These are phyloP conservation scores for Jacaranda copaia DNA, from an alignment of 257 asterid species.

Conservation along the genomic window DNA sequence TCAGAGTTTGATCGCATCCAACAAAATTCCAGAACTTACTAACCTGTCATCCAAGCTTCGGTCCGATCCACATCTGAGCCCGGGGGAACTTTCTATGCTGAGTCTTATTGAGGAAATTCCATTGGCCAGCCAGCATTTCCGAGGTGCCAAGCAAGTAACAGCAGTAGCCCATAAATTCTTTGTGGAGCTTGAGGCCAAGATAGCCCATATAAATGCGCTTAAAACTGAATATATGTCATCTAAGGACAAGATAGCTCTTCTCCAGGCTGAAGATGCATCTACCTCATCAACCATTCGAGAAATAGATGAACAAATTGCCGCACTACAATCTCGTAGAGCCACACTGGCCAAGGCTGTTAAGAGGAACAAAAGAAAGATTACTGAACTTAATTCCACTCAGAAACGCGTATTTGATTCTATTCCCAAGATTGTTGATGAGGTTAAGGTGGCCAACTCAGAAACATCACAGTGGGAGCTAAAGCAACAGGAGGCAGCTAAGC, in stretches of 20 bases:
- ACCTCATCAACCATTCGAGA: conserved; percentile 36
- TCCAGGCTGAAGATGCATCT: conserved; percentile 43
- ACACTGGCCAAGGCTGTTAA: conserved; percentile 33
- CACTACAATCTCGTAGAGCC: conserved; percentile 41
- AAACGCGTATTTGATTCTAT: conserved; percentile 34
- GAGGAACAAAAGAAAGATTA: conserved; percentile 38
- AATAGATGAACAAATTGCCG: conserved; percentile 45
- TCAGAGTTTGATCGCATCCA: conserved; percentile 36
- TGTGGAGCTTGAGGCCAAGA: conserved; percentile 42
- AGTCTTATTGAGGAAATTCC: conserved; percentile 48
- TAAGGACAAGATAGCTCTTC: conserved; percentile 43
- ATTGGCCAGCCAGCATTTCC: conserved; percentile 30
- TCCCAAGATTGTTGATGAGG: conserved; percentile 48
- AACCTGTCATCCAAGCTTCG: conserved; percentile 42
- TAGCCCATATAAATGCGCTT: conserved; percentile 32
- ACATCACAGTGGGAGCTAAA: conserved; percentile 44
- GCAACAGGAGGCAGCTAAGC: conserved; percentile 41
- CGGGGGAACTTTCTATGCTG: conserved; percentile 41
- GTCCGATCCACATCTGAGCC: conserved; percentile 43
- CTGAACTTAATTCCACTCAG: conserved; percentile 29
- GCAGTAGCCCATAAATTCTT: conserved; percentile 42
- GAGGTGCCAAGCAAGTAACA: conserved; percentile 37
- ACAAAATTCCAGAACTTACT: conserved; percentile 35
- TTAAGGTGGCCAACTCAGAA: conserved; percentile 47
- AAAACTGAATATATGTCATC: conserved; percentile 41